Percentiles rank a stretch among this genome's conserved stretches.
phyloP scores from a whole-genome alignment of 495 filamentous ascomycete genomes.

The Podospora australis region DNA sequence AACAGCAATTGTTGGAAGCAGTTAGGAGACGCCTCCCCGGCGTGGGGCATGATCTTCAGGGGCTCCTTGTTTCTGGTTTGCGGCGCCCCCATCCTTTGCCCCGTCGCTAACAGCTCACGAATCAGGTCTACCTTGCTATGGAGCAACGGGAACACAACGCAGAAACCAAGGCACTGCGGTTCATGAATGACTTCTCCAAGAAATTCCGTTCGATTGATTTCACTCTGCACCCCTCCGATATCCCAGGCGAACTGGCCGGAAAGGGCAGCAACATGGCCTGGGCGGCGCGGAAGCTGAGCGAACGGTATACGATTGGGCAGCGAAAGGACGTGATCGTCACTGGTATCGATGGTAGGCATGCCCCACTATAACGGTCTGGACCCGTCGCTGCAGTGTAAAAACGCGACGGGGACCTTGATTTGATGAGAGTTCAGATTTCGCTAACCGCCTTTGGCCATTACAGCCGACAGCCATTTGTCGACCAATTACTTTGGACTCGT shows the following conservation, averaged over 20 bases:
- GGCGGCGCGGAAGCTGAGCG: conserved; percentile 55
- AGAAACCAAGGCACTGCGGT: conserved; percentile 46
- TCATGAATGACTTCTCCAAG: conserved; percentile 50
- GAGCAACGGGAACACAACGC: conserved; percentile 52
- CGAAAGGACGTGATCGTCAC: conserved; percentile 59
- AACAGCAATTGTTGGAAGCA: not conserved
- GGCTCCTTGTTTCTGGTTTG: conserved; percentile 5
- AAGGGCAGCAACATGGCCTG: conserved; percentile 65
- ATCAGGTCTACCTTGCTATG: conserved; percentile 65
- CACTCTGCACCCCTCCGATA: conserved; percentile 55
- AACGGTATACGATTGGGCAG: conserved; percentile 44
- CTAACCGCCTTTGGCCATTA: conserved; percentile 23
- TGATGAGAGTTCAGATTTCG: conserved; percentile 16
- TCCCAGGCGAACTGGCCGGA: conserved; percentile 57
- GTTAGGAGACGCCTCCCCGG: too few relatives aligned
- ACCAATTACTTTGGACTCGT: conserved; percentile 58
- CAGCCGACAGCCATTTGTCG: conserved; percentile 64
- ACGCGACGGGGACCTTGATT: not conserved
- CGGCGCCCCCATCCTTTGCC: not conserved
- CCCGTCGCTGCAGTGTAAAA: conserved; percentile 1
- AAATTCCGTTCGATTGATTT: conserved; percentile 54
- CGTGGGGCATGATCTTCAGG: conserved; percentile 11
- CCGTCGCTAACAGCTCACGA: conserved; percentile 11
- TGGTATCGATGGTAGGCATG: conserved; percentile 58
- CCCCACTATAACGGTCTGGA: not conserved